These are phyloP conservation scores for Penicillium angulare DNA, from an alignment of 495 filamentous ascomycete species.

Conservation along the genomic window DNA sequence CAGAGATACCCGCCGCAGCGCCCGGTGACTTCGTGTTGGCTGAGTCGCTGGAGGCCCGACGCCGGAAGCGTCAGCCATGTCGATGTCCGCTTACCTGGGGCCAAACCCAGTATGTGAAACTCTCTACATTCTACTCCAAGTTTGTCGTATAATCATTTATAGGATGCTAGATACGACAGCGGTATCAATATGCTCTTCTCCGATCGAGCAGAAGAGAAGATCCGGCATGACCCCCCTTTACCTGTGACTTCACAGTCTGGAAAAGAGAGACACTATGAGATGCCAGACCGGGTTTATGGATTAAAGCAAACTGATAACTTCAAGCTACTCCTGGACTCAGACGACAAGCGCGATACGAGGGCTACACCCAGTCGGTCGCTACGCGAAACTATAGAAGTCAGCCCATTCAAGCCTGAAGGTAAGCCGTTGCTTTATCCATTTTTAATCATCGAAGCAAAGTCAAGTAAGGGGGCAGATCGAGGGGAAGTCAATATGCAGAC, in stretches of 20 bases:
- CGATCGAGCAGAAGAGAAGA: slow-evolving; percentile 2
- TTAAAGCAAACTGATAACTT: slow-evolving; percentile 10
- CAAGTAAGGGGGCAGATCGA: slow-evolving; percentile 1
- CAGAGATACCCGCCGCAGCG: not conserved
- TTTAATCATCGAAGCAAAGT: slow-evolving; percentile 21
- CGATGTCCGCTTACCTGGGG: slow-evolving; percentile 1
- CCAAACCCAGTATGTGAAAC: too few species aligned
- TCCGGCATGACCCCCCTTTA: not conserved
- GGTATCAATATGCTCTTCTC: not conserved
- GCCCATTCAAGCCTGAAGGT: slow-evolving; percentile 4
- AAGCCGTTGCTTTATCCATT: slow-evolving; percentile 15
- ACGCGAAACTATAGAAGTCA: not conserved
- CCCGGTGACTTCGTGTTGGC: not conserved
- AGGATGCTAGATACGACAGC: too few species aligned
- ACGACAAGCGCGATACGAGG: not conserved
- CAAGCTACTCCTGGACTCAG: slow-evolving; percentile 4
- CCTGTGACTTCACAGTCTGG: not conserved
- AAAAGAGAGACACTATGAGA: not conserved
- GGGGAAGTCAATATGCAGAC: slow-evolving; percentile 14
- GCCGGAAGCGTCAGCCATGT: slow-evolving; percentile 2
- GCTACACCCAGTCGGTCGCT: not conserved
- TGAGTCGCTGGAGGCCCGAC: not conserved
- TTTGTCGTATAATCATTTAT: too few species aligned
- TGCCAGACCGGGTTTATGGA: slow-evolving; percentile 15
- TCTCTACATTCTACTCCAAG: too few species aligned